Conservation (phyloP, 2,329 filamentous ascomycete species). For the Colletotrichum orbiculare region DNA sequence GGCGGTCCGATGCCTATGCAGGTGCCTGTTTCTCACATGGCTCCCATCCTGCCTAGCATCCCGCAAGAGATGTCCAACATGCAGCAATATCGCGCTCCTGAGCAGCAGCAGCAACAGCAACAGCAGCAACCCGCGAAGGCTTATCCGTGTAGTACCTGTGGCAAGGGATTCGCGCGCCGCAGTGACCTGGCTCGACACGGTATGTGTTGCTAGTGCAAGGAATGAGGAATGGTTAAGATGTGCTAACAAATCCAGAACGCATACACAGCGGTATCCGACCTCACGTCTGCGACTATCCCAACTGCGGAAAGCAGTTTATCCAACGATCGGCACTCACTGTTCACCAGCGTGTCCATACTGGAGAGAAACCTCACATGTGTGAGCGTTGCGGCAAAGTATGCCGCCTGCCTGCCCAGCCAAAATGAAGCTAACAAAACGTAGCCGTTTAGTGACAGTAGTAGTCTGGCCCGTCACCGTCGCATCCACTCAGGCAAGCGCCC, state of each 20-base stretch:
- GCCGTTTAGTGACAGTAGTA: constrained; percentile 97
- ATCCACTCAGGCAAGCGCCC: constrained; percentile 96
- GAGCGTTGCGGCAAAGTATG: constrained; percentile 93
- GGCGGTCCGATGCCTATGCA: constrained; percentile 50
- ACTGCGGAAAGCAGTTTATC: constrained; percentile 96
- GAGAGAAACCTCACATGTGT: constrained; percentile 98
- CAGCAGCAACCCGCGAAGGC: constrained; percentile 36
- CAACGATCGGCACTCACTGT: constrained; percentile 96
- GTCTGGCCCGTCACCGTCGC: constrained; percentile 89
- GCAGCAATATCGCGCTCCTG: constrained; percentile 38
- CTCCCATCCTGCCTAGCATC: constrained; percentile 54
- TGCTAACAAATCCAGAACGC: constrained; percentile 72
- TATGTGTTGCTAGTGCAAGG: constrained; percentile 59
- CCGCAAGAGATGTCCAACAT: constrained; percentile 47
- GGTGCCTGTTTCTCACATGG: constrained; percentile 50
- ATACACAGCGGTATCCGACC: constrained; percentile 94
- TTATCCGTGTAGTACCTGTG: constrained; percentile 86
- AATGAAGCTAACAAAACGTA: constrained; percentile 51
- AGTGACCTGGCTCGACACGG: constrained; percentile 96
- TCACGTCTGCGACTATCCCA: constrained; percentile 89
- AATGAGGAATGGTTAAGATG: not conserved
- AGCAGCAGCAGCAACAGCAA: constrained; percentile 31
- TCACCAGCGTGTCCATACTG: constrained; percentile 94
- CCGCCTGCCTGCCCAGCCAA: constrained; percentile 27
- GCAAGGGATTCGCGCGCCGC: constrained; percentile 90